A percentile compares a stretch with the other conserved stretches of the same genome.
These are phyloP conservation scores for Neurospora sublineolata DNA, from an alignment of 495 filamentous ascomycete species.

Conservation along the genomic window DNA sequence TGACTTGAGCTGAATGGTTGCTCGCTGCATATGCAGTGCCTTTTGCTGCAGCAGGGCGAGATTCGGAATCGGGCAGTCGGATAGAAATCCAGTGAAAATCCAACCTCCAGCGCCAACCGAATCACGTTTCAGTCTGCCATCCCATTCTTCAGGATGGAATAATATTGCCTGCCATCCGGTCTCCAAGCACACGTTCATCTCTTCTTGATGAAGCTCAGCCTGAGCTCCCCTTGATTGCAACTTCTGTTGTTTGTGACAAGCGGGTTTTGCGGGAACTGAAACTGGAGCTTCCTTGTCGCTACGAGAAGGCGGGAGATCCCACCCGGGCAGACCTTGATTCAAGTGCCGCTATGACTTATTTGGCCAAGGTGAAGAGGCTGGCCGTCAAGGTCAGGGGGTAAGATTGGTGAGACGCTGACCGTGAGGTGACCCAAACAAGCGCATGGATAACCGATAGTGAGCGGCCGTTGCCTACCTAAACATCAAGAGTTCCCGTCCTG, in stretches of 20 bases:
- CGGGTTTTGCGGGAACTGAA: not conserved
- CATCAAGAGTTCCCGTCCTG: not conserved
- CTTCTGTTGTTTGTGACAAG: not conserved
- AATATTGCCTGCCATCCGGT: not conserved
- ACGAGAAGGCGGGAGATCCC: not conserved
- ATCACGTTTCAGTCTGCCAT: not conserved
- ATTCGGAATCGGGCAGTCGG: not conserved
- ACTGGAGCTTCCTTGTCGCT: not conserved
- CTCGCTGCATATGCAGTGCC: not conserved
- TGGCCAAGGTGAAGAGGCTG: not conserved
- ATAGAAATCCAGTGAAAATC: not conserved
- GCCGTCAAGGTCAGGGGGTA: not conserved
- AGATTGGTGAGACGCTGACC: not conserved
- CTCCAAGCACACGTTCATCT: not conserved
- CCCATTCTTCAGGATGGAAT: not conserved
- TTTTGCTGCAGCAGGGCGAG: not conserved
- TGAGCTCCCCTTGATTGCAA: not conserved
- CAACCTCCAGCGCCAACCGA: not conserved
- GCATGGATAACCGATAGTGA: not conserved
- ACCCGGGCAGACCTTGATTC: not conserved
- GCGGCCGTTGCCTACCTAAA: not conserved
- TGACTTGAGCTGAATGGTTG: not conserved
- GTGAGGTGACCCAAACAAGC: not conserved
- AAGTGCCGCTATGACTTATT: not conserved
- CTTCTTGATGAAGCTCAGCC: not conserved